Evolutionary conservation across 768 basidiomycete genomes (phyloP).

Genomic region (Termitomyces sp.): DNA sequence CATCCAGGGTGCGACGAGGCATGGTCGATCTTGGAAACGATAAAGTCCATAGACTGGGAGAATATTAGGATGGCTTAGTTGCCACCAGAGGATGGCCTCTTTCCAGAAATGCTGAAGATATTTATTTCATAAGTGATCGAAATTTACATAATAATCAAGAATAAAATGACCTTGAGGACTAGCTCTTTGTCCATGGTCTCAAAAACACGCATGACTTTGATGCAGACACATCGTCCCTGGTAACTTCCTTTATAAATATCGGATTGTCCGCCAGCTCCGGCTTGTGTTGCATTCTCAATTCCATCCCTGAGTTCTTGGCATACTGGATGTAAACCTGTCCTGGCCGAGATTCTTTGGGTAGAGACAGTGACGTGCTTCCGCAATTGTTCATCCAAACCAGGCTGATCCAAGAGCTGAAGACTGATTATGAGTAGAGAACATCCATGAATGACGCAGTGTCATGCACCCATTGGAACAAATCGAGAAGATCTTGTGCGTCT

Average conservation of each 20-base stretch:
- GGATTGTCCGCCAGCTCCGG: not conserved
- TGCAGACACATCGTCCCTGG: not conserved
- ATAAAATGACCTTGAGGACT: not conserved
- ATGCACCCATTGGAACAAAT: not conserved
- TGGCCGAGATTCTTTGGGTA: not conserved
- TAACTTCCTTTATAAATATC: constrained; percentile 2
- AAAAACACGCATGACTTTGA: not conserved
- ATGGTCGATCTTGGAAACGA: constrained; percentile 18
- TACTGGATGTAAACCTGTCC: not conserved
- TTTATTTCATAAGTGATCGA: not conserved
- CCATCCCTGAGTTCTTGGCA: not conserved
- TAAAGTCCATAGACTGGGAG: constrained; percentile 29
- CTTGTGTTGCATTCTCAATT: not conserved
- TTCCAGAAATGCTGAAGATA: constrained; percentile 3
- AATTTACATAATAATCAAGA: not conserved
- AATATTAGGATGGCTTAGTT: constrained; percentile 14
- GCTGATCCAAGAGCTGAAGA: not conserved
- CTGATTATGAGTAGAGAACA: not conserved
- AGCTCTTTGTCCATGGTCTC: not conserved
- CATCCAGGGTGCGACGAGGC: constrained; percentile 32
- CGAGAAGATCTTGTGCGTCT: not conserved
- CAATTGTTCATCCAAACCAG: not conserved
- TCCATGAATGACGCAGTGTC: not conserved
- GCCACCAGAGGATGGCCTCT: constrained; percentile 10
- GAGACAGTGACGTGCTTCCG: not conserved